Percentiles rank a stretch among this genome's conserved stretches.
phyloP scores from a whole-genome alignment of 2,329 filamentous ascomycete genomes.

The Cercospora sp. region DNA sequence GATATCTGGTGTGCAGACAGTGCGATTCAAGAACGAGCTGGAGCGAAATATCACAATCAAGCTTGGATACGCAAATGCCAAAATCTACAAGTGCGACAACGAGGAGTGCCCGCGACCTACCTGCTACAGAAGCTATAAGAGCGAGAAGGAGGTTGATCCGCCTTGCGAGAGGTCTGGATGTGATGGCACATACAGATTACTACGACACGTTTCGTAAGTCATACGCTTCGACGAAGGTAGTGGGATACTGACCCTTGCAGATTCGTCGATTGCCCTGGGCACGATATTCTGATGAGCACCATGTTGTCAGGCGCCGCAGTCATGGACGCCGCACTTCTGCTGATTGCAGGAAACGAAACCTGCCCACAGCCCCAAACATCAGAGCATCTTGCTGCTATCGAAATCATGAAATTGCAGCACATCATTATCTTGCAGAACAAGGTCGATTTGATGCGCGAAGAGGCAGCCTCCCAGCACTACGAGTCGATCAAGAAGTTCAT shows the following conservation, averaged over 20 bases:
- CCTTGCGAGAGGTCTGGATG: slow-evolving; percentile 94
- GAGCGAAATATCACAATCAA: slow-evolving; percentile 99
- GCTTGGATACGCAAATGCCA: slow-evolving; percentile 98
- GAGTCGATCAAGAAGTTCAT: slow-evolving; percentile 99
- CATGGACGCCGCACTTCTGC: slow-evolving; percentile 95
- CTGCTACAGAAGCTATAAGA: slow-evolving; percentile 97
- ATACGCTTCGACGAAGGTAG: not conserved
- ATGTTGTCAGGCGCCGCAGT: slow-evolving; percentile 99
- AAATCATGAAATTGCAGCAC: slow-evolving; percentile 99
- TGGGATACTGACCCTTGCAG: slow-evolving; percentile 40
- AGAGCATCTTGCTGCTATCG: slow-evolving; percentile 96
- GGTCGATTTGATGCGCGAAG: slow-evolving; percentile 97
- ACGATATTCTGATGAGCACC: slow-evolving; percentile 99
- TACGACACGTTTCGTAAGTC: slow-evolving; percentile 88
- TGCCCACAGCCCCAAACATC: slow-evolving; percentile 98
- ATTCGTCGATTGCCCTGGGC: slow-evolving; percentile 97
- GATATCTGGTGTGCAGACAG: slow-evolving; percentile 97
- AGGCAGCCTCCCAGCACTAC: slow-evolving; percentile 89
- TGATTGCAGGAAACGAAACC: slow-evolving; percentile 97
- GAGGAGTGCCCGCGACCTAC: slow-evolving; percentile 85
- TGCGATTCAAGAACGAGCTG: slow-evolving; percentile 99
- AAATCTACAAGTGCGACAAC: slow-evolving; percentile 99
- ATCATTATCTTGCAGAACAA: slow-evolving; percentile 99
- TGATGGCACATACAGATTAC: slow-evolving; percentile 78
- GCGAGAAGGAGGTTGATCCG: slow-evolving; percentile 97